Base-by-base conservation (phyloP, 2,329 filamentous ascomycete genomes). In the Epichloe typhina region DNA sequence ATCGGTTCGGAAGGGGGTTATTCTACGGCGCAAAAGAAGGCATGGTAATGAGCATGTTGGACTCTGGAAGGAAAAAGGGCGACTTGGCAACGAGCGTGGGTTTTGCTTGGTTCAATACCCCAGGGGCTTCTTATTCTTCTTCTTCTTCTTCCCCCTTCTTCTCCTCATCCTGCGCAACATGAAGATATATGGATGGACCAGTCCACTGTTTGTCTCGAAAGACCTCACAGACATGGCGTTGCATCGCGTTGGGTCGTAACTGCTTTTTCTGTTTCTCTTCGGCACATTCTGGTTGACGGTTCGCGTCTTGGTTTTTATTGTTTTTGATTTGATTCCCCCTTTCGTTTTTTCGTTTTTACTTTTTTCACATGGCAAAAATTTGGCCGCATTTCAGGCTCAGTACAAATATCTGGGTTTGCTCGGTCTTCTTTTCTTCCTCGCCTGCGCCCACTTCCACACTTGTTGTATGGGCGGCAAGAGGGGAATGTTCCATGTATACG, bases 311-410 rank as follows among this genome's bases (percentile, higher is more conserved):
- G 4, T 50, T 50, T 50, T 26, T 4, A 31, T 31, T 1, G 21
- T 50, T 40, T 37, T 43, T 23, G 21, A 46, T 48, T 47, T 52
- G 53, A 49, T 53, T 51, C 46, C 51, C 48, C 53, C 43, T 39
- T 50, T 51, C 12, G 38, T 46, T 49, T 46, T 46, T 44, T 6
- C 17, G 2, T 49, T 49, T 46, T 45, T 44, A 17, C 17, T 49
- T 42, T 46, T 46, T 45, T 15, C 33, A 9, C 39, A 36, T n/a
- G 5, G 40, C 36, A 38, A 38, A 51, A 37, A 6, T 33, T 35
- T 37, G 35, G 35, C 38, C 35, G 48, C 48, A 39, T 31, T 50
- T 50, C 13, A n/a, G 5, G 15, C 31, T 45, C 35, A 41, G 9
- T 21, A 19, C 40, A 42, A 42, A 4, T 0, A 31, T 31, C 8